Conservation (phyloP, 73 alveolate species). For the Tetrahymena borealis region DNA sequence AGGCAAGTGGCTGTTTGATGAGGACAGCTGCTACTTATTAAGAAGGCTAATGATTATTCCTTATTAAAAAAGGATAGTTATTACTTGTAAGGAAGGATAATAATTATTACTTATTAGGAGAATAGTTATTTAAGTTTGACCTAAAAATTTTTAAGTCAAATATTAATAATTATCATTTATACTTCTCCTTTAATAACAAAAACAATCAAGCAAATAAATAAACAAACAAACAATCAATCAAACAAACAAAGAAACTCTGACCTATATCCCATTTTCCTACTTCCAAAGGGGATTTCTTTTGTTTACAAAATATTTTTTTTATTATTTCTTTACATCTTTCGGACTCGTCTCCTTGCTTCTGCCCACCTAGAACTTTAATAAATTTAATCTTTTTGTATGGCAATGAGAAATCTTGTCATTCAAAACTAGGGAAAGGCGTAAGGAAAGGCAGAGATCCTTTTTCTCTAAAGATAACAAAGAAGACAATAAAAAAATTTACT, state of each 20-base stretch:
- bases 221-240: background rate
- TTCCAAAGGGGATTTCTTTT: background rate
- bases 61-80: background rate
- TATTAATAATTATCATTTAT: background rate
- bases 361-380: background rate
- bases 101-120: background rate
- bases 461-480: background rate
- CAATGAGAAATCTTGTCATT: background rate
- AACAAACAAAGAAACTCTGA: background rate
- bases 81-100: slow-evolving; percentile 1
- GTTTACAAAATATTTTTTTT: background rate
- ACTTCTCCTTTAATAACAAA: background rate
- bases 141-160: background rate
- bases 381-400: background rate
- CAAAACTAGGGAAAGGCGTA: background rate
- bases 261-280: background rate
- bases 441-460: background rate
- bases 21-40: background rate
- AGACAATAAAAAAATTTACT: background rate
- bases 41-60: background rate
- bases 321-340: background rate
- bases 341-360: background rate
- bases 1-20: background rate
- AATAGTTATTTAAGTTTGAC: background rate
- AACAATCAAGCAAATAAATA: background rate